phyloP scores from a whole-genome alignment of 2,329 filamentous ascomycete genomes.

The Teratosphaeria zuluensis region DNA sequence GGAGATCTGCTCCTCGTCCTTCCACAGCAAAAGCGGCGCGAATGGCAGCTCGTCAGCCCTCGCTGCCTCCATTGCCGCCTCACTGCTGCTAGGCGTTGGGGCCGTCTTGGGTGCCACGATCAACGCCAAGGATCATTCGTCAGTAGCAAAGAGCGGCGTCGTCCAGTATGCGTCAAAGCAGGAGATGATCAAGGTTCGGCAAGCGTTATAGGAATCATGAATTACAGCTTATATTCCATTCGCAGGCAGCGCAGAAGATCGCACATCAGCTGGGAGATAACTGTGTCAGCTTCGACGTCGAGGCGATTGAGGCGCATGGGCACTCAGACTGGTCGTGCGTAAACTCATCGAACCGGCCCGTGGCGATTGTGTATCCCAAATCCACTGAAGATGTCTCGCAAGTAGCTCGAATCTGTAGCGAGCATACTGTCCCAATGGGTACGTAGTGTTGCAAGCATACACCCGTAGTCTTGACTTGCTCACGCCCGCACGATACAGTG shows the following conservation, averaged over 20 bases:
- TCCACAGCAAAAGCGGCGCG: not conserved
- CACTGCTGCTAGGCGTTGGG: not conserved
- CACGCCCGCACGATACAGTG: constrained; percentile 47
- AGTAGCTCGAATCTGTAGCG: not conserved
- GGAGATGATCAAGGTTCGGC: not conserved
- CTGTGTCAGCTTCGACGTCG: not conserved
- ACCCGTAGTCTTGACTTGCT: not conserved
- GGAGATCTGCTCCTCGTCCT: not conserved
- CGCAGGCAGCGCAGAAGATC: not conserved
- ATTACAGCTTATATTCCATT: not conserved
- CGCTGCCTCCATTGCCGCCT: not conserved
- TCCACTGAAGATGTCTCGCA: not conserved
- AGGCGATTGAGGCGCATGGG: not conserved
- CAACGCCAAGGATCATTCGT: not conserved
- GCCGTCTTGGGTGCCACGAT: not conserved
- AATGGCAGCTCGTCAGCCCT: not conserved
- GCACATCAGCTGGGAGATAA: not conserved
- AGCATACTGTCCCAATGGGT: not conserved
- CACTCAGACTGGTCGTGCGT: not conserved
- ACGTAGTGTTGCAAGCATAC: not conserved
- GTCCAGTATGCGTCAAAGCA: not conserved
- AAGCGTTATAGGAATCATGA: not conserved
- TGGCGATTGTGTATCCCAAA: not conserved
- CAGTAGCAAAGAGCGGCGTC: not conserved
- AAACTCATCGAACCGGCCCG: not conserved